These are phyloP conservation scores for Cercospora zeae-maydis DNA, from an alignment of 2,329 filamentous ascomycete genomes.

Conservation along the genomic window DNA sequence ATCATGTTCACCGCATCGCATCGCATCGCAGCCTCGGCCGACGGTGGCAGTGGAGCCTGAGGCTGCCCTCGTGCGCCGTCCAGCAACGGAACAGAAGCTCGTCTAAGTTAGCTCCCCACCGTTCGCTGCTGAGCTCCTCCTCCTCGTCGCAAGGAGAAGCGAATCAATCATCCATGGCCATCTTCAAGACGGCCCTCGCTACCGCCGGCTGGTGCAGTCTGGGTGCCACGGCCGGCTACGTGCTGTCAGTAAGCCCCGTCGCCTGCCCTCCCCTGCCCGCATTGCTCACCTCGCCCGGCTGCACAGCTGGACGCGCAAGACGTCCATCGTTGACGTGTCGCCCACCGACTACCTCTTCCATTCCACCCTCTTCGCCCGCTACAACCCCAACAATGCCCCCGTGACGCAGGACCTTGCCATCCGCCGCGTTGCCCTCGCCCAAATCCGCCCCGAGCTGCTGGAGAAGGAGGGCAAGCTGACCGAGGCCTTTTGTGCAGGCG, in stretches of 20 bases:
- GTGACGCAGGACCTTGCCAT: constrained; percentile 63
- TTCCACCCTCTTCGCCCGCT: constrained; percentile 53
- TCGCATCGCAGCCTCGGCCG: no score
- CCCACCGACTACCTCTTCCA: constrained; percentile 60
- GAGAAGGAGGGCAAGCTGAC: constrained; percentile 59
- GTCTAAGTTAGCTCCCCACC: no score
- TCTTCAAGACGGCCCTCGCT: constrained; percentile 33
- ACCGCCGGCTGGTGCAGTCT: constrained; percentile 35
- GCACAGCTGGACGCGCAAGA: constrained; percentile 48
- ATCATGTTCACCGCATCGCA: no score
- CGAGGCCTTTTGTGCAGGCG: constrained; percentile 63
- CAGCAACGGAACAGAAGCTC: no score
- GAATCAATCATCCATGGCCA: no score
- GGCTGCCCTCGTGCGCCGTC: no score
- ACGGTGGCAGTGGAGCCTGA: no score
- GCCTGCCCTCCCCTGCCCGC: neutral
- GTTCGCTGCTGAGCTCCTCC: no score
- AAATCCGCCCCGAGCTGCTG: constrained; percentile 63
- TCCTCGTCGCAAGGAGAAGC: no score
- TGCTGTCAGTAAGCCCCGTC: constrained; percentile 34
- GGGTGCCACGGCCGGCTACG: constrained; percentile 51
- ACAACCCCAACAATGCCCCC: constrained; percentile 62
- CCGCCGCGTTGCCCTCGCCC: constrained; percentile 58
- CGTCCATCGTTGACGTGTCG: constrained; percentile 57
- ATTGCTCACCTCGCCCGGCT: neutral